Base-by-base conservation (phyloP, 2,329 filamentous ascomycete genomes). In the Cryphonectria naterciae region DNA sequence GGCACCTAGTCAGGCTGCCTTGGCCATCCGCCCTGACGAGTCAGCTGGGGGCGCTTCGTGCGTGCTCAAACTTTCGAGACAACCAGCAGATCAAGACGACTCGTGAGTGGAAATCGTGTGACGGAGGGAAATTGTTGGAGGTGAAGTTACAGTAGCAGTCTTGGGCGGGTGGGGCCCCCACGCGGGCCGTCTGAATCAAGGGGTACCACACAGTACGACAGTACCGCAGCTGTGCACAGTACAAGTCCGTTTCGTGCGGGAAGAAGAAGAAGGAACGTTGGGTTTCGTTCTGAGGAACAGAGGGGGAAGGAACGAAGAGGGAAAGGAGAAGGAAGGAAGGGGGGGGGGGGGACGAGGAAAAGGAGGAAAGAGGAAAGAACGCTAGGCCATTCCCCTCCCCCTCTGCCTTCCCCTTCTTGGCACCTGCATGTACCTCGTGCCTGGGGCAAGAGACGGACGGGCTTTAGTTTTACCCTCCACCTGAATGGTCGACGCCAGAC, bases 401-500 rank as follows among this genome's bases (percentile, higher is more conserved):
- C 32, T 4, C 32, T 32, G 32, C 32, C 32, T 32, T 32, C 32
- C 32, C 32, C 32, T 32, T 32, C 32, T 32, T 32, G 32, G 32
- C 32, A 32, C 32, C 32, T 32, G n/a, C n/a, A n/a, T n/a, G n/a
- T n/a, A n/a, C 54, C 37, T 32, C n/a, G 54, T 61, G 46, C 54
- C 43, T 58, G 49, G 49, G 1, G 5, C 46, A 19, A 60, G 32
- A 49, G 41, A 39, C 66, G 52, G 25, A n/a, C n/a, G 2, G 32
- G 32, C 32, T 32, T 32, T 32, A 69, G 62, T 63, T 60, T 66
- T n/a, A 15, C 2, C 10, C 39, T 54, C 41, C n/a, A 54, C 25
- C 22, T 69, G 70, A 71, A 43, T 71, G 70, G 70, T 22, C 39
- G 41, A 68, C 17, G 41, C 25, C 35, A 65, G 8, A 54, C 46